A percentile compares a stretch with the other conserved stretches of the same genome.
These are phyloP conservation scores for Trichopus zeylanicus DNA, from an alignment of 116 monocot species.

Conservation along the genomic window DNA sequence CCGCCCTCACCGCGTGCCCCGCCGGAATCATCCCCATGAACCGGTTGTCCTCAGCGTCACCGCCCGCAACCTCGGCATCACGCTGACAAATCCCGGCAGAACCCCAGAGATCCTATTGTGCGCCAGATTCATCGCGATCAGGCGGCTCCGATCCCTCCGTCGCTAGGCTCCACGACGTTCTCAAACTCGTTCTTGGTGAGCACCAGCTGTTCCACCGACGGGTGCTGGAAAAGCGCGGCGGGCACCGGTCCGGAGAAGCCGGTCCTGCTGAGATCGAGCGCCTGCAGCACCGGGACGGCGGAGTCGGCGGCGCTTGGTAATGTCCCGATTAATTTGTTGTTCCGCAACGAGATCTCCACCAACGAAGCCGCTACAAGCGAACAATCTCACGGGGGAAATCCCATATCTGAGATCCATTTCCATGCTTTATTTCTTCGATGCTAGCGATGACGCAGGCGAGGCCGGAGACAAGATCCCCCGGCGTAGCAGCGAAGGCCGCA, in stretches of 20 bases:
- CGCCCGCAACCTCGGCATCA: slow-evolving; percentile 42
- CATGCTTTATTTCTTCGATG: slow-evolving; percentile 43
- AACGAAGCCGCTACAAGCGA: slow-evolving; percentile 49
- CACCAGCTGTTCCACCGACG: slow-evolving; percentile 45
- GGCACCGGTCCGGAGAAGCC: slow-evolving; percentile 35
- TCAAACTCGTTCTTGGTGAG: slow-evolving; percentile 34
- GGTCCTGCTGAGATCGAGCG: slow-evolving; percentile 51
- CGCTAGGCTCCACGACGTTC: slow-evolving; percentile 15
- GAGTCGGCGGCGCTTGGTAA: slow-evolving; percentile 13
- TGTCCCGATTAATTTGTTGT: slow-evolving; percentile 29
- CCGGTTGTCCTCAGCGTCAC: slow-evolving; percentile 42
- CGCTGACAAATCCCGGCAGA: slow-evolving; percentile 30
- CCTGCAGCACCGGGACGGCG: slow-evolving; percentile 21
- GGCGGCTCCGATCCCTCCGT: slow-evolving; percentile 15
- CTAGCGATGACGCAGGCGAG: slow-evolving; percentile 46
- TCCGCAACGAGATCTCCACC: slow-evolving; percentile 30
- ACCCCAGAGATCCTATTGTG: slow-evolving; percentile 33
- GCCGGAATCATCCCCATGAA: slow-evolving; percentile 60
- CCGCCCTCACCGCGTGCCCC: slow-evolving; percentile 41
- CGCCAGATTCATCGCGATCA: slow-evolving; percentile 44
- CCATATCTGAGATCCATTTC: slow-evolving; percentile 33
- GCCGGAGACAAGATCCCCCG: slow-evolving; percentile 10
- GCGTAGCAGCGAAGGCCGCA: slow-evolving; percentile 57
- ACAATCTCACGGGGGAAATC: slow-evolving; percentile 10
- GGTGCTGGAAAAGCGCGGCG: slow-evolving; percentile 33